Base-by-base conservation (phyloP, 768 basidiomycete genomes). In the Pisolithus microcarpus region DNA sequence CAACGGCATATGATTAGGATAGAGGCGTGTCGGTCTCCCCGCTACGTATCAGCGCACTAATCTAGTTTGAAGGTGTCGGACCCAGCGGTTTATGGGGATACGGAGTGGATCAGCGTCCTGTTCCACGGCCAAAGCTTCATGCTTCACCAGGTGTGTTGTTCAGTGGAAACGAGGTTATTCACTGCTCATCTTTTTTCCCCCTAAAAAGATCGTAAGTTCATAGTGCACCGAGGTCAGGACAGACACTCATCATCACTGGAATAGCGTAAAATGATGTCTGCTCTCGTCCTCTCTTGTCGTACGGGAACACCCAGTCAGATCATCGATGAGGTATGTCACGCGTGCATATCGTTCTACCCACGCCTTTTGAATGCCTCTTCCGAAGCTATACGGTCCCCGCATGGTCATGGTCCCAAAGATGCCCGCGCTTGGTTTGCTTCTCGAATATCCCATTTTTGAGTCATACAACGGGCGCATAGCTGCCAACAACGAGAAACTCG, bases 121-220 rank as follows among this genome's bases (percentile, higher is more conserved):
- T 87, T 96, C 65, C 92, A 98, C 63, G 96, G 95, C 0, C 96
- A 99, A 67, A 93, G 91, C 59, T 99, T 99, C 67, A 98, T 99
- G 96, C 70, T 99, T 49, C 95, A 99, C 67, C 96, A 99, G 75
- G 93, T 93, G 60, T 48, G 76, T 70, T n/a, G 30, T 61, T 57
- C 43, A 43, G 7, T 43, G 34, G 38, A 52, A 24, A 19, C 11
- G 30, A 13, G 15, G 8, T 5, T 55, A 58, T 52, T 73, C 65
- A 36, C 21, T 30, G 37, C 53, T 57, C 51, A 58, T 64, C 51
- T 23, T 50, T 43, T 51, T 47, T 40, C 4, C 26, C 52, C 48
- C 30, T 10, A 30, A 44, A 34, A 52, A 67, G 65, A 69, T 67
- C 48, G 67, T 67, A 50, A 61, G 67, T 65, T 34, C 38, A 8